Base-by-base conservation (phyloP, 1,284 basidiomycete species). In the Austroboletus niveus region DNA sequence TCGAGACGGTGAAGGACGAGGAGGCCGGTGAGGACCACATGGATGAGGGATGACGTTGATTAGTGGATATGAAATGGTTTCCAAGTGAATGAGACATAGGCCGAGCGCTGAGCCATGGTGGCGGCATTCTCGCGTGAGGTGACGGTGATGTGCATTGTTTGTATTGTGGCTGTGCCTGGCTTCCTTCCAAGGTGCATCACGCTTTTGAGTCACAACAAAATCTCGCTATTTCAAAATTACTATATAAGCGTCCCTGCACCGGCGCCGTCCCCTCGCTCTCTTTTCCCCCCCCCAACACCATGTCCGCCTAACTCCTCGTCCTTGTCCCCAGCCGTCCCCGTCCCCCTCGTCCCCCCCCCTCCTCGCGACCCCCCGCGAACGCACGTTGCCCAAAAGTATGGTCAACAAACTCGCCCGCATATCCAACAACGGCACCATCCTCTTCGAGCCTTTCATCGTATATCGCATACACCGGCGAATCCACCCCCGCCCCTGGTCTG, bases 361-460 rank as follows among this genome's bases (percentile, higher is more conserved):
- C 53, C 34, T 40, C 45, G 27, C 27, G 27, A 27, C 6, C 42
- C 47, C 29, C 49, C 59, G 65, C 68, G 70, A 66, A 67, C 71
- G 65, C 69, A 71, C 73, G 73, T 72, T 59, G 63, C 61, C 63
- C 63, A 76, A 76, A 17, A 87, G 77, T 77, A 89, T 89, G 87
- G 85, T 89, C 76, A 84, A 87, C 76, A 87, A 83, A 82, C 80
- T 82, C 68, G 75, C 81, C 68, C 86, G 84, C 63, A 84, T 77
- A 73, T 84, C 84, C 68, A 86, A 82, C 78, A 84, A 87, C 85
- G 87, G 87, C 76, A 84, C 86, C 70, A 79, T 89, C 57, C 81
- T 89, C 66, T 90, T 90, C 71, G 87, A 89, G 76, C 87, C 87
- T 57, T 83, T 85, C 74, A 84, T 89, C 71, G 87, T 89, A 69